These are phyloP conservation scores for Ceratobasidium sp. DNA, from an alignment of 1,284 basidiomycete genomes.

Conservation along the genomic window DNA sequence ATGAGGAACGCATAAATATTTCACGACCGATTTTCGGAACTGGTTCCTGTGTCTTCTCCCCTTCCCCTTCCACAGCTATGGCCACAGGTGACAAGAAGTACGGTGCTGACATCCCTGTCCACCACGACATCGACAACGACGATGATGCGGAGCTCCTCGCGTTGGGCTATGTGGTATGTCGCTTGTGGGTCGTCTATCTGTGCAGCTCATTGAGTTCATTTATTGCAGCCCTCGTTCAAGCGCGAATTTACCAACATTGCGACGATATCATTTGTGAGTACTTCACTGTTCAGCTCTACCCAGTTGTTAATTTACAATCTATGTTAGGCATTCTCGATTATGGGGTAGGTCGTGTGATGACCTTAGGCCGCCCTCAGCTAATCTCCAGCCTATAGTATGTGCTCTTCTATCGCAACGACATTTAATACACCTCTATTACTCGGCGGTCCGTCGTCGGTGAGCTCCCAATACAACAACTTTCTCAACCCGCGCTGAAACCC, in stretches of 20 bases:
- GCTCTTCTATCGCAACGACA: constrained; percentile 81
- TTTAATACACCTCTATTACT: constrained; percentile 81
- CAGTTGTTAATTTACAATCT: constrained; percentile 11
- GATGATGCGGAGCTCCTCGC: constrained; percentile 75
- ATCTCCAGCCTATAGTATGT: constrained; percentile 64
- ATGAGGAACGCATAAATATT: constrained; percentile 39
- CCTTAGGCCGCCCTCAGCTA: not conserved
- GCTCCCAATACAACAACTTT: constrained; percentile 45
- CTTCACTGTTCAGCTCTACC: constrained; percentile 9
- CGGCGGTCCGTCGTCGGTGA: constrained; percentile 79
- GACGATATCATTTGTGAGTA: constrained; percentile 61
- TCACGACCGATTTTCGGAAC: constrained; percentile 6
- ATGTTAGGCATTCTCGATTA: constrained; percentile 71
- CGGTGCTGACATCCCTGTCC: not conserved
- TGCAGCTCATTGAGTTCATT: not conserved
- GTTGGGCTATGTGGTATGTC: constrained; percentile 65
- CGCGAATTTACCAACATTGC: constrained; percentile 84
- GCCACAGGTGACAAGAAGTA: constrained; percentile 1
- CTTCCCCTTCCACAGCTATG: not conserved
- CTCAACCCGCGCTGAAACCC: constrained; percentile 22
- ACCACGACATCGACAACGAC: constrained; percentile 50
- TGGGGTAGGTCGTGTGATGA: constrained; percentile 57
- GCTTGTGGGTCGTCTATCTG: not conserved
- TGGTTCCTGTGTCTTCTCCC: constrained; percentile 3
- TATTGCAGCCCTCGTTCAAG: constrained; percentile 71